Percentiles rank a stretch among this genome's conserved stretches.
Conservation (phyloP, 1,139 yeast species). For the Taiozyma sp. region DNA sequence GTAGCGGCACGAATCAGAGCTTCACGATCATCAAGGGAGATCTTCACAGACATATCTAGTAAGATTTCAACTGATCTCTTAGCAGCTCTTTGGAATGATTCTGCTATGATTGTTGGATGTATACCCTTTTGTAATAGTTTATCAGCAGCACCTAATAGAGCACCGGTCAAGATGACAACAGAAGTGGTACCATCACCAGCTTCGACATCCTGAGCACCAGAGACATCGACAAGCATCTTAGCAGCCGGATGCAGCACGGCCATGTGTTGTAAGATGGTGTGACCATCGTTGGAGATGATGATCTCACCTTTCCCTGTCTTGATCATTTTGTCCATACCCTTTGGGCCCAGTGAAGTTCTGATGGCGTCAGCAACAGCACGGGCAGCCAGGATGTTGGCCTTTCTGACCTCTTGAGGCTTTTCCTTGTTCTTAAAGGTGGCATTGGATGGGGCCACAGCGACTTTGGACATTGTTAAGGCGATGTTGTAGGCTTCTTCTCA, state of each 20-base stretch:
- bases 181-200: slow-evolving; percentile 99
- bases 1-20: slow-evolving; percentile 87
- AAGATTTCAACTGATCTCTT: slow-evolving; percentile 78
- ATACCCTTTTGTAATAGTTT: slow-evolving; percentile 83
- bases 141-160: slow-evolving; percentile 91
- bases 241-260: slow-evolving; percentile 99
- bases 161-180: slow-evolving; percentile 93
- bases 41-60: slow-evolving; percentile 76
- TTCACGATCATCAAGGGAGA: slow-evolving; percentile 71
- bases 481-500: background rate
- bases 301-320: slow-evolving; percentile 90
- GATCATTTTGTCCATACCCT: slow-evolving; percentile 99
- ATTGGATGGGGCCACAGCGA: slow-evolving; percentile 52
- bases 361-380: slow-evolving; percentile 98
- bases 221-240: slow-evolving; percentile 93
- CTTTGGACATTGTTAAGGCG: slow-evolving; percentile 16
- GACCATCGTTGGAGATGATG: slow-evolving; percentile 96
- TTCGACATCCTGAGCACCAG: slow-evolving; percentile 96
- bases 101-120: slow-evolving; percentile 94
- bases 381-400: slow-evolving; percentile 90
- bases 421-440: slow-evolving; percentile 92
- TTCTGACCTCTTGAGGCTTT: slow-evolving; percentile 96
- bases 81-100: slow-evolving; percentile 93
- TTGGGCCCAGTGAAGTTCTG: slow-evolving; percentile 95
- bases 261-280: slow-evolving; percentile 93